A percentile compares a stretch with the other conserved stretches of the same genome.
phyloP scores from a whole-genome alignment of 2,329 filamentous ascomycete genomes.

The Seiridium cupressi region DNA sequence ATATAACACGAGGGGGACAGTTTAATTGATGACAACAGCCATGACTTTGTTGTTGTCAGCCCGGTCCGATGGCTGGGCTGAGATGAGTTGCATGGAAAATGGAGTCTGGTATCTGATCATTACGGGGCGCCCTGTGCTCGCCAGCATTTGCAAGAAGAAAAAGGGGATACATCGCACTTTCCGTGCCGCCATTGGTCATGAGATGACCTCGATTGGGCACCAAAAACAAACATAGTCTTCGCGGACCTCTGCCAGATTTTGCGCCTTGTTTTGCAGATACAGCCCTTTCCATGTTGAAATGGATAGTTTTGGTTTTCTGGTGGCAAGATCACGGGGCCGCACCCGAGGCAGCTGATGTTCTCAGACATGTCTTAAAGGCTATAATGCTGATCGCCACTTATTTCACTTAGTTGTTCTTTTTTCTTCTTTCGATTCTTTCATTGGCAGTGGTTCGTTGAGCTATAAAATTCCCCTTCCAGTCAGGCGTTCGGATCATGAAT shows the following conservation, averaged over 20 bases:
- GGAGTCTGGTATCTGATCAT: slow-evolving; percentile 26
- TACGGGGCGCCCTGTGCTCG: slow-evolving; percentile 19
- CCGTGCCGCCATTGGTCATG: background rate
- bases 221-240: slow-evolving; percentile 11
- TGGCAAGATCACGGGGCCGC: background rate
- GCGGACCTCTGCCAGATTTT: slow-evolving; percentile 14
- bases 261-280: slow-evolving; percentile 8
- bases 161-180: slow-evolving; percentile 2
- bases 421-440: slow-evolving; percentile 3
- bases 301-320: slow-evolving; percentile 6
- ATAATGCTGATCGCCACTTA: slow-evolving; percentile 5
- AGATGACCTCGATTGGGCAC: slow-evolving; percentile 6
- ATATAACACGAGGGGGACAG: slow-evolving; percentile 4
- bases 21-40: slow-evolving; percentile 4
- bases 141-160: slow-evolving; percentile 8
- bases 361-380: slow-evolving; percentile 1
- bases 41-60: slow-evolving; percentile 17
- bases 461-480: slow-evolving; percentile 11
- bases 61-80: slow-evolving; percentile 23
- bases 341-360: slow-evolving; percentile 1
- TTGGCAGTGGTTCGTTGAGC: slow-evolving; percentile 11
- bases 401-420: slow-evolving; percentile 2
- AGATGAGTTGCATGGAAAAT: slow-evolving; percentile 28
- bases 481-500: slow-evolving; percentile 5
- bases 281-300: slow-evolving; percentile 1